Evolutionary conservation across 345 rosid genomes (phyloP), one percentile per base, ranked within the genome.

Genomic region (Camelina sativa): DNA sequence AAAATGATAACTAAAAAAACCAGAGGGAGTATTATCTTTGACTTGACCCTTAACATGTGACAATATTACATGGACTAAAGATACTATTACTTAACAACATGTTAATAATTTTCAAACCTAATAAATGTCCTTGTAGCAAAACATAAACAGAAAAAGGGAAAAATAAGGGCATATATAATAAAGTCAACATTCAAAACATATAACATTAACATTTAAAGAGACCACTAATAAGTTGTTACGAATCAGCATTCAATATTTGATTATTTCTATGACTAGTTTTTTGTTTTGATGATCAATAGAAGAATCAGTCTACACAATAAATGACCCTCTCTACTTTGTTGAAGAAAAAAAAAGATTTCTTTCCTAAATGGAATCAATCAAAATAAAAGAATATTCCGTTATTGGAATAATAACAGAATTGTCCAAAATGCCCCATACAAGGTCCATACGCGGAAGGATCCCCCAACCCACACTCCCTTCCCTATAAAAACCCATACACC

Each of bases 401-500:
- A 13, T 1, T 16, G 62, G 62, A 63, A 64, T 71, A 63, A 57
- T 71, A 77, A 64, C 66, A 30, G 76, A 77, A 64, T 50, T 65
- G 72, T 28, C 72, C 62, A 53, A 59, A 58, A 19, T 59, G n/a
- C 69, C 72, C 72, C 73, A 48, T 63, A 44, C 7, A 62, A 55
- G 71, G 43, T 56, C 38, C 37, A 76, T 76, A 76, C 80, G 80
- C 80, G 76, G 32, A 12, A 3, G 62, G 62, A 34, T 12, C 65
- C 44, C 76, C 17, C 17, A 17, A 54, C 56, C 19, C 70, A 17
- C 80, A 77, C 13, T 30, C 13, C 8, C 32, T 2, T 65, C 10
- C 73, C 56, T 72, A 77, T 77, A 77, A 65, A 77, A 77, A 72
- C 1, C 41, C 17, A 23, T 52, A 19, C 73, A 40, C 22, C 76